Conservation (phyloP, 139 green algal species). For the Chloropicon primus region DNA sequence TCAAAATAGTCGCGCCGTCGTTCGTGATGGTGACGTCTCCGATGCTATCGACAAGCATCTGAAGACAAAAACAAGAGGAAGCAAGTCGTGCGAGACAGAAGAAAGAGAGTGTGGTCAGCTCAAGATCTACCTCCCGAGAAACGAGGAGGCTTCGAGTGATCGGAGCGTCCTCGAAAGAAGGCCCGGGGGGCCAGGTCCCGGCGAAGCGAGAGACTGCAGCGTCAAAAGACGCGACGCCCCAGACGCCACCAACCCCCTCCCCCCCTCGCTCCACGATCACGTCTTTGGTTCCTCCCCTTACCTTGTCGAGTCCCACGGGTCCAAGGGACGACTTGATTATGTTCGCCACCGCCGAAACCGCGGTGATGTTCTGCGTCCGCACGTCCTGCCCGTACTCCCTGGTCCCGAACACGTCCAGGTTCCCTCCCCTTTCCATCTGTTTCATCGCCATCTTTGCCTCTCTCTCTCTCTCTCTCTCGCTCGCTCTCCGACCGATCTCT, state of each 20-base stretch:
- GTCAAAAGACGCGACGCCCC: no score
- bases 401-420: slow-evolving; percentile 58
- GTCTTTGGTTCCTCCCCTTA: slow-evolving; percentile 16
- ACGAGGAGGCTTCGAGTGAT: no score
- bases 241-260: no score
- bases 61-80: slow-evolving; percentile 2
- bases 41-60: slow-evolving; percentile 99
- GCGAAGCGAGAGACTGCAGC: no score
- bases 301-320: slow-evolving; percentile 95
- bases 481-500: no score
- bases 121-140: neutral
- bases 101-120: neutral
- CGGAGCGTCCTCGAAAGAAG: no score
- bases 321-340: slow-evolving; percentile 93
- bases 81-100: neutral
- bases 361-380: slow-evolving; percentile 58
- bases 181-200: no score
- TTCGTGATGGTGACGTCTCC: slow-evolving; percentile 99
- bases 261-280: neutral
- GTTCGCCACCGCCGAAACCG: slow-evolving; percentile 60
- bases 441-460: neutral
- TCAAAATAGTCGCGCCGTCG: slow-evolving; percentile 97
- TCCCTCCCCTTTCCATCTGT: neutral
- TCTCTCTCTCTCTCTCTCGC: no score
- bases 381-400: slow-evolving; percentile 83